Conservation (phyloP, 192 early-diverging fungal species). For the Backusella mclennaniae region DNA sequence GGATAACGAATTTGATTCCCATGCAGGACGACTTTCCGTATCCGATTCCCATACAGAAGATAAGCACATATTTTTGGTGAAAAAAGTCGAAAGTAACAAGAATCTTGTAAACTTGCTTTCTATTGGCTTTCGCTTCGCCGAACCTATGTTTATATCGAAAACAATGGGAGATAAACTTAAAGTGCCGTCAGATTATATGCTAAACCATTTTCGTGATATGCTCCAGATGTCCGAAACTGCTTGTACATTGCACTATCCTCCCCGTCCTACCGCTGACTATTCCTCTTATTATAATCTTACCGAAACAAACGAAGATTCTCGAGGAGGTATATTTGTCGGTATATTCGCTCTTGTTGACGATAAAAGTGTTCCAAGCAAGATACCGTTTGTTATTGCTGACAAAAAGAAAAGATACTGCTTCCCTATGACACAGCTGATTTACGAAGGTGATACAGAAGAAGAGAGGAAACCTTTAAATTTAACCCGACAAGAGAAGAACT, state of each 20-base stretch:
- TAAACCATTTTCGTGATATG: slow-evolving; percentile 34
- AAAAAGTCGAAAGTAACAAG: slow-evolving; percentile 18
- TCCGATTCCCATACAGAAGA: neutral
- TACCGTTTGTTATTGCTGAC: slow-evolving; percentile 15
- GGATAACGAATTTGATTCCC: neutral
- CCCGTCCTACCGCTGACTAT: neutral
- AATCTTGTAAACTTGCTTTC: slow-evolving; percentile 16
- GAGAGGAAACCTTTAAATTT: neutral
- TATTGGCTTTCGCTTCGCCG: slow-evolving; percentile 38
- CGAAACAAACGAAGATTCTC: neutral
- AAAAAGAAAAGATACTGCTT: slow-evolving; percentile 20
- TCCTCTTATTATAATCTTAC: neutral
- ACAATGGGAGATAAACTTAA: slow-evolving; percentile 34
- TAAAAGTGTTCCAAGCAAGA: neutral
- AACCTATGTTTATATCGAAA: slow-evolving; percentile 30
- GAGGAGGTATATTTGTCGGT: slow-evolving; percentile 19
- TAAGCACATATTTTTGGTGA: slow-evolving; percentile 35
- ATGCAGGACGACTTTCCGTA: neutral
- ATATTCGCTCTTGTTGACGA: slow-evolving; percentile 24
- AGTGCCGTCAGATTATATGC: slow-evolving; percentile 28
- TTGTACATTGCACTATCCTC: neutral
- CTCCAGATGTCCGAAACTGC: slow-evolving; percentile 8
- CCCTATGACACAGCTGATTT: slow-evolving; percentile 21
- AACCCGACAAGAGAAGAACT: slow-evolving; percentile 1
- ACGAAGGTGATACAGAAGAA: slow-evolving; percentile 11